These are phyloP conservation scores for Candida andamanensis DNA, from an alignment of 805 yeast genomes.

Conservation along the genomic window DNA sequence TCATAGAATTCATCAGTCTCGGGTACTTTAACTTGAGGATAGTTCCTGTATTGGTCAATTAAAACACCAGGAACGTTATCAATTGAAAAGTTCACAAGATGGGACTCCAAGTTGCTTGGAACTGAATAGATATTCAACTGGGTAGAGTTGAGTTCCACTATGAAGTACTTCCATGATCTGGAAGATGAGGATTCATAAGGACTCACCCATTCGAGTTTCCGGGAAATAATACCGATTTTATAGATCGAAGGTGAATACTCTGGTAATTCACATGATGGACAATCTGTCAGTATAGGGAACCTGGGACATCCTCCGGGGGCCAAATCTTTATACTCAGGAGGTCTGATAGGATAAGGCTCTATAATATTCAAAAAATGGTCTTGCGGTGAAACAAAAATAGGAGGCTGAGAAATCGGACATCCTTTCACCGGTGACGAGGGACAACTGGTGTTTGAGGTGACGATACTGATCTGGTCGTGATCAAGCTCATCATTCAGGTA, in stretches of 20 bases:
- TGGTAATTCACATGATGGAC: too few species aligned
- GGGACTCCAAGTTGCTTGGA: slow-evolving; percentile 27
- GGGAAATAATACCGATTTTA: slow-evolving; percentile 48
- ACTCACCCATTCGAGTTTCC: slow-evolving; percentile 71
- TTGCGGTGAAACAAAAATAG: slow-evolving; percentile 7
- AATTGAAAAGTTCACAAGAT: slow-evolving; percentile 17
- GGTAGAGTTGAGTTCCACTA: slow-evolving; percentile 80
- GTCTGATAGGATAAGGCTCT: slow-evolving; percentile 35
- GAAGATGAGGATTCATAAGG: slow-evolving; percentile 68
- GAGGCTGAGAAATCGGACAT: neutral
- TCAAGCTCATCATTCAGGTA: slow-evolving; percentile 3
- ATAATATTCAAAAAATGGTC: slow-evolving; percentile 25
- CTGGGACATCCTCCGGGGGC: slow-evolving; percentile 44
- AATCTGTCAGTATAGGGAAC: slow-evolving; percentile 33
- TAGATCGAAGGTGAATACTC: slow-evolving; percentile 60
- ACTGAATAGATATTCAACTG: slow-evolving; percentile 65
- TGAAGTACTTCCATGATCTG: slow-evolving; percentile 65
- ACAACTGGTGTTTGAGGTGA: slow-evolving; percentile 3
- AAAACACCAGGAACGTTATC: neutral
- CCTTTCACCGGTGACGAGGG: slow-evolving; percentile 4
- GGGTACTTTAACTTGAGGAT: slow-evolving; percentile 5
- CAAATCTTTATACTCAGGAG: slow-evolving; percentile 32
- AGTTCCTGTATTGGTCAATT: slow-evolving; percentile 2
- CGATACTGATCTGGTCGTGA: too few species aligned
- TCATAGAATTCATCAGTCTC: slow-evolving; percentile 3